A percentile compares a stretch with the other conserved stretches of the same genome.
phyloP scores from a whole-genome alignment of 257 asterid genomes.

The Pogostemon cablin region DNA sequence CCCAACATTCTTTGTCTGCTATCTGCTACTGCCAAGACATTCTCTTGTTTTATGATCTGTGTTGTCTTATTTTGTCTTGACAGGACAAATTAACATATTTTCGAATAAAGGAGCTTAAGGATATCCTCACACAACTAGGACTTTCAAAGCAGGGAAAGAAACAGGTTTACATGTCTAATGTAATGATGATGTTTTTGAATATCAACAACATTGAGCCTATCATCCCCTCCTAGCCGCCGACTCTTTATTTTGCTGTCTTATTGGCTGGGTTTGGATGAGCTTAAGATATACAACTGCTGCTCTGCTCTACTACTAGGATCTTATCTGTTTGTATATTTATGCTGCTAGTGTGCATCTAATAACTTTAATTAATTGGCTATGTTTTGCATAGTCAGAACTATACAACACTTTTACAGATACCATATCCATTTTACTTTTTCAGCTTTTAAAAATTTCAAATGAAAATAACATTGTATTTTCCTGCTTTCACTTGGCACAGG shows the following conservation, averaged over 20 bases:
- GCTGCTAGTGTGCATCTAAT: slow-evolving; percentile 1
- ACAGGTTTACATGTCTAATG: slow-evolving; percentile 60
- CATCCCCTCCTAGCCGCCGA: slow-evolving; percentile 8
- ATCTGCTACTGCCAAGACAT: too few species aligned
- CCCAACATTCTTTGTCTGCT: too few species aligned
- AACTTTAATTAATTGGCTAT: neutral
- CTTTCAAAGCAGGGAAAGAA: slow-evolving; percentile 96
- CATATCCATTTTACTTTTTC: neutral
- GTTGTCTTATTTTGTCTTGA: slow-evolving; percentile 24
- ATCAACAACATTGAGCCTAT: slow-evolving; percentile 9
- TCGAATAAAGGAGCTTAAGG: slow-evolving; percentile 95
- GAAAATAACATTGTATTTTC: slow-evolving; percentile 17
- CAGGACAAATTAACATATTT: slow-evolving; percentile 86
- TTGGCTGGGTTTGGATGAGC: slow-evolving; percentile 2
- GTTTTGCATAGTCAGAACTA: neutral
- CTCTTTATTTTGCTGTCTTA: slow-evolving; percentile 3
- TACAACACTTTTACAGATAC: neutral
- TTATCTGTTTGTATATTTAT: neutral
- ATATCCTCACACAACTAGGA: slow-evolving; percentile 82
- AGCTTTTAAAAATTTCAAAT: slow-evolving; percentile 19
- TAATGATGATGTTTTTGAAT: slow-evolving; percentile 8
- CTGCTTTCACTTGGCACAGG: slow-evolving; percentile 52
- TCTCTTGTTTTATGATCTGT: neutral
- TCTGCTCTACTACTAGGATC: neutral
- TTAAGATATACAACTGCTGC: slow-evolving; percentile 9